Conservation (phyloP, 2,329 filamentous ascomycete species). For the Ascochyta clinopodiicola region DNA sequence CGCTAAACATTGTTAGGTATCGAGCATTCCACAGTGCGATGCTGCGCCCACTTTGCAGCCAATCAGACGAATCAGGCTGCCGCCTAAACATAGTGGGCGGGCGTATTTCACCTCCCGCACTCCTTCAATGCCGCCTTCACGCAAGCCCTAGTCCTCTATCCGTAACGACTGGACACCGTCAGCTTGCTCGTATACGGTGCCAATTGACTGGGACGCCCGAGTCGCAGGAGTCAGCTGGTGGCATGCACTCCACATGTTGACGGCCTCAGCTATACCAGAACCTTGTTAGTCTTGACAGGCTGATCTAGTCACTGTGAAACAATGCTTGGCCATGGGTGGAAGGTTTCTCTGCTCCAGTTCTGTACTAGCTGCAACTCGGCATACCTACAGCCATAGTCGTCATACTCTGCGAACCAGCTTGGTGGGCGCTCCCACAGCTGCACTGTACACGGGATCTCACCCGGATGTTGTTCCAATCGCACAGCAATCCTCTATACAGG, state of each 20-base stretch:
- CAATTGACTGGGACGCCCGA: neutral
- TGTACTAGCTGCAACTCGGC: no score
- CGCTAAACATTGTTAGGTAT: constrained; percentile 15
- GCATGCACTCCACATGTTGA: constrained; percentile 5
- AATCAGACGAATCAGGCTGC: constrained; percentile 5
- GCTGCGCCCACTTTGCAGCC: constrained; percentile 10
- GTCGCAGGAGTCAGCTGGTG: neutral
- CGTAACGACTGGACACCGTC: constrained; percentile 6
- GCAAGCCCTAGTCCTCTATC: neutral
- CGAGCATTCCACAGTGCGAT: constrained; percentile 6
- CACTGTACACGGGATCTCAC: no score
- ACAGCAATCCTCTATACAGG: no score
- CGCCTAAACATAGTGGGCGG: constrained; percentile 7
- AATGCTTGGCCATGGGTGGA: no score
- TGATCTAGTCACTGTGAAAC: no score
- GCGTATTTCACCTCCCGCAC: constrained; percentile 1
- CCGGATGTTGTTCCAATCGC: no score
- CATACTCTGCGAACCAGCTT: no score
- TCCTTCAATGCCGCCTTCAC: neutral
- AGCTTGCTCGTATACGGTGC: constrained; percentile 6
- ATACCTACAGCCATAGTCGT: no score
- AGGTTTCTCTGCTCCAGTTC: no score
- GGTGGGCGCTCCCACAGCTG: no score
- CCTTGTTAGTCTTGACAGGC: no score
- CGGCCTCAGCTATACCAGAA: constrained; percentile 5